Conservation (phyloP, 768 basidiomycete species). For the Agaricus blazei region DNA sequence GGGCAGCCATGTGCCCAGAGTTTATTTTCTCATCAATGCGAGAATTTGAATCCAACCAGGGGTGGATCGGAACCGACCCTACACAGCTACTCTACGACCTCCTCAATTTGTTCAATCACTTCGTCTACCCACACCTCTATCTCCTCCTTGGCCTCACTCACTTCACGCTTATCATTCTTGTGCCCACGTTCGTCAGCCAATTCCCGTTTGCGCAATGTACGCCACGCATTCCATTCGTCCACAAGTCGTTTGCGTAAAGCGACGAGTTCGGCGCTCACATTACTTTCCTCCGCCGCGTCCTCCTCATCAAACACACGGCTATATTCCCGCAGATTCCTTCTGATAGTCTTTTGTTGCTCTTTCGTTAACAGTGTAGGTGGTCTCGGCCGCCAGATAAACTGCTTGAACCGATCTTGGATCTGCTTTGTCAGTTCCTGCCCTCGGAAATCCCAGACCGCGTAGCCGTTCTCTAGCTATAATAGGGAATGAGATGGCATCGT, state of each 20-base stretch:
- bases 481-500: neutral
- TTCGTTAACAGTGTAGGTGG: conserved; percentile 81
- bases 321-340: conserved; percentile 88
- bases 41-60: conserved; percentile 7
- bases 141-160: conserved; percentile 68
- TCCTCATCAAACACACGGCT: conserved; percentile 93
- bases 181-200: conserved; percentile 47
- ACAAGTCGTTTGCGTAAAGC: conserved; percentile 87
- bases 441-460: conserved; percentile 95
- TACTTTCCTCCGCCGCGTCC: conserved; percentile 92
- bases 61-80: conserved; percentile 6
- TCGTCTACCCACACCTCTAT: conserved; percentile 95
- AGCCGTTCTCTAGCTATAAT: conserved; percentile 89
- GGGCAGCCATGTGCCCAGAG: conserved; percentile 9
- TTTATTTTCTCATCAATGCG: conserved; percentile 12
- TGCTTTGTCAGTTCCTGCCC: conserved; percentile 92
- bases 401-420: conserved; percentile 93
- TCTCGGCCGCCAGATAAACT: conserved; percentile 98
- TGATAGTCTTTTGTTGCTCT: conserved; percentile 82
- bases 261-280: conserved; percentile 89
- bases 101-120: conserved; percentile 88
- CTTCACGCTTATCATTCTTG: conserved; percentile 24
- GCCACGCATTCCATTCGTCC: conserved; percentile 99
- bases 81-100: conserved; percentile 48
- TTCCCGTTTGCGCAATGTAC: conserved; percentile 63